Evolutionary conservation across 257 asterid species (phyloP).

Genomic region (Primulina tabacum): DNA sequence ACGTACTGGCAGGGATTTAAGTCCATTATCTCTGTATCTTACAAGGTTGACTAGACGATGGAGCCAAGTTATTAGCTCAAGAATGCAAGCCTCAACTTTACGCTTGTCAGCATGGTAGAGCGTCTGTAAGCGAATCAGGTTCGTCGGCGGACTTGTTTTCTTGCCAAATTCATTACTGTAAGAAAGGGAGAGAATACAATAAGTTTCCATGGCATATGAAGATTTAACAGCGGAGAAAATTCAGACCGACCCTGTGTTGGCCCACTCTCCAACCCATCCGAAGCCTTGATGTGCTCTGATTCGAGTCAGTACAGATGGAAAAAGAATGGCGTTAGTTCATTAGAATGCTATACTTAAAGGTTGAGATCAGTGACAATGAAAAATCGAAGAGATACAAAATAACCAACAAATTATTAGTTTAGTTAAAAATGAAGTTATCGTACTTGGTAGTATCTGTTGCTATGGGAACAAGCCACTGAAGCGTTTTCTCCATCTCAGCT

Average conservation of each 20-base stretch:
- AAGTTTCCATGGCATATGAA: conserved; percentile 5
- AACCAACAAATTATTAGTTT: not conserved
- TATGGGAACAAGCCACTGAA: conserved; percentile 92
- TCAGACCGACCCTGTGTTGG: conserved; percentile 77
- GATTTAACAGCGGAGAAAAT: not conserved
- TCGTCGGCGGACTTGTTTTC: conserved; percentile 40
- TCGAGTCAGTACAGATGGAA: conserved; percentile 24
- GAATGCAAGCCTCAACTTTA: conserved; percentile 68
- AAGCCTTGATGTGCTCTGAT: conserved; percentile 98
- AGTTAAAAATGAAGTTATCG: conserved; percentile 18
- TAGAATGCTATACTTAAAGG: conserved; percentile 11
- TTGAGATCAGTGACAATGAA: not conserved
- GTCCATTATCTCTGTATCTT: conserved; percentile 58
- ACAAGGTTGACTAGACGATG: conserved; percentile 71
- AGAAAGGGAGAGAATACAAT: conserved; percentile 6
- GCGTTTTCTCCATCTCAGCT: conserved; percentile 93
- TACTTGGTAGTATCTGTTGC: conserved; percentile 92
- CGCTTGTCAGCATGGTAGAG: conserved; percentile 81
- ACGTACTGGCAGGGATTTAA: conserved; percentile 43
- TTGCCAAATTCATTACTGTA: conserved; percentile 81
- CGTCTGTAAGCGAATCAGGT: conserved; percentile 76
- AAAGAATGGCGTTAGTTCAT: conserved; percentile 25
- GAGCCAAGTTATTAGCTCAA: conserved; percentile 78
- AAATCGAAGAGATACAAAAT: conserved; percentile 9
- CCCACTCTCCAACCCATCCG: conserved; percentile 99